Evolutionary conservation across 2,329 filamentous ascomycete genomes (phyloP).

Genomic region (Akanthomyces lecanii): DNA sequence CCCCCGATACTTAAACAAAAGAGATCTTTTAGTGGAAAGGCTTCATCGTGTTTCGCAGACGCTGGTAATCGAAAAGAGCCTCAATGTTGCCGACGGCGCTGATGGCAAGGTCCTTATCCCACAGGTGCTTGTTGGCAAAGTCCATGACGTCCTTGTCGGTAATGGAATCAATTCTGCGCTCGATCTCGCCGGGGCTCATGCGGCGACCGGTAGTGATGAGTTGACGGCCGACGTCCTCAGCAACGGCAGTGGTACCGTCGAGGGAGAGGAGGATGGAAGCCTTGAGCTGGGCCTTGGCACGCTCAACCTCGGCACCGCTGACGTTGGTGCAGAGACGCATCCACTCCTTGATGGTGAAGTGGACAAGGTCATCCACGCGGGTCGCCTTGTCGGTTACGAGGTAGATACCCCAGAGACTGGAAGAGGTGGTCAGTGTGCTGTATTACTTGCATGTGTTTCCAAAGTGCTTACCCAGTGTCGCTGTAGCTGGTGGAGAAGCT

Average conservation of each 20-base stretch:
- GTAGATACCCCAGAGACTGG: slow-evolving; percentile 98
- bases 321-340: slow-evolving; percentile 89
- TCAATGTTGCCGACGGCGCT: slow-evolving; percentile 92
- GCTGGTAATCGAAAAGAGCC: slow-evolving; percentile 74
- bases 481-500: slow-evolving; percentile 99
- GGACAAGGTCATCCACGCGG: slow-evolving; percentile 87
- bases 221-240: slow-evolving; percentile 97
- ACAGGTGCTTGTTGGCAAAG: slow-evolving; percentile 90
- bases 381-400: slow-evolving; percentile 87
- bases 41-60: slow-evolving; percentile 80
- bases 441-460: not conserved
- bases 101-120: slow-evolving; percentile 95
- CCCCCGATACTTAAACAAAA: slow-evolving; percentile 20
- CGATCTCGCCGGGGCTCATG: slow-evolving; percentile 88
- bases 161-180: slow-evolving; percentile 82
- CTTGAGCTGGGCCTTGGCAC: slow-evolving; percentile 98
- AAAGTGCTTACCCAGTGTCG: slow-evolving; percentile 77
- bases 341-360: slow-evolving; percentile 99
- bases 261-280: slow-evolving; percentile 95
- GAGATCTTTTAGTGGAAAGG: slow-evolving; percentile 41
- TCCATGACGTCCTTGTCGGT: slow-evolving; percentile 96
- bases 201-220: slow-evolving; percentile 95
- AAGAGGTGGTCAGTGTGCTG: slow-evolving; percentile 22
- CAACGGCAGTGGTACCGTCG: slow-evolving; percentile 93
- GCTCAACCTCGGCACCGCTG: slow-evolving; percentile 86